A percentile compares a stretch with the other conserved stretches of the same genome.
phyloP scores from a whole-genome alignment of 2,329 filamentous ascomycete genomes.

The Dichotomopilus funicola region DNA sequence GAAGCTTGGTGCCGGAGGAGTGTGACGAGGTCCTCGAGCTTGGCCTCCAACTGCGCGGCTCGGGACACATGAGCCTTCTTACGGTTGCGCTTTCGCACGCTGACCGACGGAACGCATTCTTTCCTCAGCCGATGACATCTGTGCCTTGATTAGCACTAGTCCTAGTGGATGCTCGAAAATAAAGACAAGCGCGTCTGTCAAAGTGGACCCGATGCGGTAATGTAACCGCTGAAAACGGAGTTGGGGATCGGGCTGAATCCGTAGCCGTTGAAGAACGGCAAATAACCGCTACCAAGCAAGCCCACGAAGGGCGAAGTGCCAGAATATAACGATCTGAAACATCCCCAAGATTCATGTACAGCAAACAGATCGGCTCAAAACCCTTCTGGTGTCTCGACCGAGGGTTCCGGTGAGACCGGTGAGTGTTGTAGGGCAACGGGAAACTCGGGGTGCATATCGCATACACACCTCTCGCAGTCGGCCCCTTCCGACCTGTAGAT shows the following conservation, averaged over 20 bases:
- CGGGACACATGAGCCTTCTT: conserved; percentile 28
- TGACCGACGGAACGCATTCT: conserved; percentile 39
- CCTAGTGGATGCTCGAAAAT: neutral
- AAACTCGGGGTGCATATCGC: neutral
- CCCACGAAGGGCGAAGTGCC: too few relatives aligned
- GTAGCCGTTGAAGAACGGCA: neutral
- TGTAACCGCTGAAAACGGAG: neutral
- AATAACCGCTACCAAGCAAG: neutral
- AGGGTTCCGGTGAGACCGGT: neutral
- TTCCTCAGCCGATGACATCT: conserved; percentile 40
- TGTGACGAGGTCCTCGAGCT: conserved; percentile 42
- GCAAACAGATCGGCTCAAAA: too few relatives aligned
- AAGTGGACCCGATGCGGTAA: neutral
- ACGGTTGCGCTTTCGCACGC: conserved; percentile 33
- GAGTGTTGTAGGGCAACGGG: neutral
- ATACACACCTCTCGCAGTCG: conserved; percentile 28
- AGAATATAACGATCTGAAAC: too few relatives aligned
- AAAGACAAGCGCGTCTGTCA: too few relatives aligned
- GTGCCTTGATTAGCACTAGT: conserved; percentile 4
- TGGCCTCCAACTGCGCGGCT: conserved; percentile 43
- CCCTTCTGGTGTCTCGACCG: too few relatives aligned
- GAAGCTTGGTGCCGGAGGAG: conserved; percentile 31
- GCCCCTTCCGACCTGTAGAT: conserved; percentile 31
- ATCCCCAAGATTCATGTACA: too few relatives aligned
- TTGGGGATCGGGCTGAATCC: conserved; percentile 2